Conservation (phyloP, 2,329 filamentous ascomycete genomes). For the Alternaria atra region DNA sequence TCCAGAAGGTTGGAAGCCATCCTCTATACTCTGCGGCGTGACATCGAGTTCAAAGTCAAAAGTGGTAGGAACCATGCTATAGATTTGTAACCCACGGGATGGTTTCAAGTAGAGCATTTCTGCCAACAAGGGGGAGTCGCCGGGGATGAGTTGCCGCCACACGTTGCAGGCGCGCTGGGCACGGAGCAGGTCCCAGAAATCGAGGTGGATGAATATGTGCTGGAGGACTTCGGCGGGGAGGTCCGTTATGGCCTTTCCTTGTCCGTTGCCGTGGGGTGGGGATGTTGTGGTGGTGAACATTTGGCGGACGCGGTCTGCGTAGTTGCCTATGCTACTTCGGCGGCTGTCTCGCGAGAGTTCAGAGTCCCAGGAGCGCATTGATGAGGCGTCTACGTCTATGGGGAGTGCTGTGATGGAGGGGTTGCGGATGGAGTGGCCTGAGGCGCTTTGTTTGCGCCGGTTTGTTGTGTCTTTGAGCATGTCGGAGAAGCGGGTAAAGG, state of each 20-base stretch:
- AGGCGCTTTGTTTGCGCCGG: slow-evolving; percentile 17
- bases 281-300: slow-evolving; percentile 15
- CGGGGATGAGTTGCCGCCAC: slow-evolving; percentile 20
- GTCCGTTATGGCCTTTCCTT: slow-evolving; percentile 10
- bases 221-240: slow-evolving; percentile 24
- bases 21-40: slow-evolving; percentile 3
- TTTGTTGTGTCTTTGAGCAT: slow-evolving; percentile 25
- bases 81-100: slow-evolving; percentile 20
- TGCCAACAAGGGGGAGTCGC: slow-evolving; percentile 17
- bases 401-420: slow-evolving; percentile 8
- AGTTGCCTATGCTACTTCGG: slow-evolving; percentile 26
- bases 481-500: slow-evolving; percentile 25
- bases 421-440: slow-evolving; percentile 7
- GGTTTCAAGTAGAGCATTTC: slow-evolving; percentile 24
- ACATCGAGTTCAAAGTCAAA: slow-evolving; percentile 22
- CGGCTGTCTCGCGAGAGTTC: slow-evolving; percentile 10
- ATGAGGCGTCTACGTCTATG: slow-evolving; percentile 3
- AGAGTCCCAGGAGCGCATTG: slow-evolving; percentile 5
- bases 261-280: neutral
- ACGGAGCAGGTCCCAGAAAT: slow-evolving; percentile 19
- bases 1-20: slow-evolving; percentile 6
- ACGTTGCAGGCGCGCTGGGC: slow-evolving; percentile 22
- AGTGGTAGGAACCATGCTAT: slow-evolving; percentile 17
- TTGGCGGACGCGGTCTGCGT: slow-evolving; percentile 25
- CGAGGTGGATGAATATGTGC: slow-evolving; percentile 21